Conservation (phyloP, 139 green algal species). For the Pseudopediastrum boryanum region DNA sequence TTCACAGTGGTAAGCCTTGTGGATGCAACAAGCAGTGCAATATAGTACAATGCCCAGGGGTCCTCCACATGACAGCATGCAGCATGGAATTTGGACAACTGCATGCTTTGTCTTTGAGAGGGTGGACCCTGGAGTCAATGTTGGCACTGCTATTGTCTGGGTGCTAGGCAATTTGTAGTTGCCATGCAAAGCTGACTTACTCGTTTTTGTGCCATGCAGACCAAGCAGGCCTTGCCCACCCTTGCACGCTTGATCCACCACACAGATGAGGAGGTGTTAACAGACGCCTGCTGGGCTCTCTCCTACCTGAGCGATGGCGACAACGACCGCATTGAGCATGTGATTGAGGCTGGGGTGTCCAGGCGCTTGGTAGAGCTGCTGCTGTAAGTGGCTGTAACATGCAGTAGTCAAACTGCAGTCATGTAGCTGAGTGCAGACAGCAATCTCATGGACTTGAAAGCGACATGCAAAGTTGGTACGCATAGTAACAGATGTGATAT, state of each 20-base stretch:
- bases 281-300: conserved; percentile 98
- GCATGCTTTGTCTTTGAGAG: no score
- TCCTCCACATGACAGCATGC: no score
- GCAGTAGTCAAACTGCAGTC: background rate
- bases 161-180: background rate
- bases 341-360: conserved; percentile 95
- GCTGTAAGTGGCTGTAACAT: conserved; percentile 57
- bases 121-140: no score
- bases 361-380: conserved; percentile 84
- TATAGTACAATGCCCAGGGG: no score
- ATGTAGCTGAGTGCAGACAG: no score
- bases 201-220: conserved; percentile 49
- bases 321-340: conserved; percentile 99
- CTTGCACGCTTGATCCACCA: conserved; percentile 92
- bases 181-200: background rate
- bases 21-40: no score
- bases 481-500: no score
- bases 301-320: conserved; percentile 98
- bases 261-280: conserved; percentile 98
- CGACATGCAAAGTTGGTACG: no score
- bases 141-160: no score
- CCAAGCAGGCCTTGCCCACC: conserved; percentile 87
- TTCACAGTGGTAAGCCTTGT: conserved; percentile 76
- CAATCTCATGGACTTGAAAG: no score
- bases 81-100: no score